Conservation (phyloP, 768 basidiomycete species). For the Peribolospora kevripleyi region DNA sequence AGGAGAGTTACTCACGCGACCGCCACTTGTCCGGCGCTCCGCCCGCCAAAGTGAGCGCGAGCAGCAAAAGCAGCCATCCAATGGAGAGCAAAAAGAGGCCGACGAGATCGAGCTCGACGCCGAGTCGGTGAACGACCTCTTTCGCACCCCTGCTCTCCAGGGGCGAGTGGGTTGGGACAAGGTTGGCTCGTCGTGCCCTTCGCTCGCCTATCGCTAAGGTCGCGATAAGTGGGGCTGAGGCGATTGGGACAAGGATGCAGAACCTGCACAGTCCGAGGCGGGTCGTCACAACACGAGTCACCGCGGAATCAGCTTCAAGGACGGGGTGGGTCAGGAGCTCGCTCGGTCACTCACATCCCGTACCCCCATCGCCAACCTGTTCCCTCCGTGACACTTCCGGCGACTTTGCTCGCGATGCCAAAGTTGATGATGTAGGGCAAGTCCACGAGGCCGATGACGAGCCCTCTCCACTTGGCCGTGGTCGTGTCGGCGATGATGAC, state of each 20-base stretch:
- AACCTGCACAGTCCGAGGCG: background rate
- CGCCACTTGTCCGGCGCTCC: background rate
- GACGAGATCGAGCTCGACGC: conserved; percentile 25
- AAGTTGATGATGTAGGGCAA: background rate
- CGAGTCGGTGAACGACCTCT: background rate
- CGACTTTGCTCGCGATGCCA: background rate
- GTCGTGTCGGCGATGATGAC: background rate
- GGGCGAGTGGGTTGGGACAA: background rate
- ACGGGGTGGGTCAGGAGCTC: no score
- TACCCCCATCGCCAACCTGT: background rate
- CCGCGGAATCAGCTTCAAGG: no score
- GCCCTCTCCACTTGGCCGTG: background rate
- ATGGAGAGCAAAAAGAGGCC: conserved; percentile 26
- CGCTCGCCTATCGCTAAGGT: background rate
- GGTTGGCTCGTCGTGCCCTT: background rate
- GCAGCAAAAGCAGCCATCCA: conserved; percentile 27
- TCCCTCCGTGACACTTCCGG: background rate
- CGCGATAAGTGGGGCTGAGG: background rate
- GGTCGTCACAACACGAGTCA: no score
- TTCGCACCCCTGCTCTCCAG: background rate
- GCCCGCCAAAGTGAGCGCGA: conserved; percentile 28
- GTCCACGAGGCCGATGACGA: background rate
- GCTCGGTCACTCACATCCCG: background rate
- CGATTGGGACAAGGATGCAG: background rate
- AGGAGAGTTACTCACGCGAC: background rate